These are phyloP conservation scores for Cudoniella acicularis DNA, from an alignment of 495 filamentous ascomycete genomes.

Conservation along the genomic window DNA sequence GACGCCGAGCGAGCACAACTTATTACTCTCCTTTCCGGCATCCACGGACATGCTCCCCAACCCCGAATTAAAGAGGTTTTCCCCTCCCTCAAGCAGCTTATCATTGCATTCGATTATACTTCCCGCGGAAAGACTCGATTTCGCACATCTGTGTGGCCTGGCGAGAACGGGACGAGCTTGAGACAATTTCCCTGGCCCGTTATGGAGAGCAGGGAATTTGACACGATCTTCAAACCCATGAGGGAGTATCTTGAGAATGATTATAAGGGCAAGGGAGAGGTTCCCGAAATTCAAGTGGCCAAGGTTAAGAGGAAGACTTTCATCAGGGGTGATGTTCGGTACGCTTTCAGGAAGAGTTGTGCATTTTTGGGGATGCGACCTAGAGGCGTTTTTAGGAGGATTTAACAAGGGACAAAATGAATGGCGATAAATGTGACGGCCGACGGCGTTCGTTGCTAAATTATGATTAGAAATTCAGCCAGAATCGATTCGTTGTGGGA, in stretches of 20 bases:
- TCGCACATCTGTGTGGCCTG: constrained; percentile 26
- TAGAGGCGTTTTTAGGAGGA: constrained; percentile 18
- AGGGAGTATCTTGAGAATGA: constrained; percentile 18
- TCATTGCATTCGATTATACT: constrained; percentile 23
- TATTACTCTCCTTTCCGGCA: constrained; percentile 20
- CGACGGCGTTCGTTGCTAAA: too few relatives aligned
- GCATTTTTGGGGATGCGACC: constrained; percentile 23
- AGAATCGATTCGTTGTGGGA: too few relatives aligned
- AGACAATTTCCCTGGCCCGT: neutral
- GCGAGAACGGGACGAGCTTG: constrained; percentile 22
- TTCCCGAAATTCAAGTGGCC: constrained; percentile 14
- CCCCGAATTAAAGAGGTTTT: constrained; percentile 23
- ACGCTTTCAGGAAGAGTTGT: constrained; percentile 23
- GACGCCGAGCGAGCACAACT: constrained; percentile 26
- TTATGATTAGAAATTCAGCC: too few relatives aligned
- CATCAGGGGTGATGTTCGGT: constrained; percentile 22
- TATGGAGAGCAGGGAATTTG: constrained; percentile 2
- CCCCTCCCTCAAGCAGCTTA: constrained; percentile 16
- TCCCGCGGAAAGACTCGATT: constrained; percentile 22
- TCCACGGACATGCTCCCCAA: constrained; percentile 17
- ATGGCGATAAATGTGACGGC: neutral
- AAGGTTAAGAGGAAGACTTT: constrained; percentile 21
- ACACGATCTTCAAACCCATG: constrained; percentile 19
- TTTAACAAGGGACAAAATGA: constrained; percentile 3
- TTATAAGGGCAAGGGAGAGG: constrained; percentile 4